A percentile compares a stretch with the other conserved stretches of the same genome.
Evolutionary conservation across 2,329 filamentous ascomycete species (phyloP).

Genomic region (Fusarium sp.): DNA sequence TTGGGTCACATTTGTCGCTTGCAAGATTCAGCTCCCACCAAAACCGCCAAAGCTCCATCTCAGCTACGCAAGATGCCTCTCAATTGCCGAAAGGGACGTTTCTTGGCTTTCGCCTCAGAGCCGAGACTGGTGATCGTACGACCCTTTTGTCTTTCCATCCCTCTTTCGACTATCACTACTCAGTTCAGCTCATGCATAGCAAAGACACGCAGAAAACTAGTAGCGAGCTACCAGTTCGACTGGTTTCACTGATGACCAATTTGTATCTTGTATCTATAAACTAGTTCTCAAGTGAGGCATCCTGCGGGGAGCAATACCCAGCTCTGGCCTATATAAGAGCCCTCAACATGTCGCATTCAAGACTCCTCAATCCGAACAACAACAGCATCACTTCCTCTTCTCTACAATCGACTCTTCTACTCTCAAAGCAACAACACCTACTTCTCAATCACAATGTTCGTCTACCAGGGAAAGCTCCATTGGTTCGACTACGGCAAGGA

Average conservation of each 20-base stretch:
- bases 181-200: not conserved
- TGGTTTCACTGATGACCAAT: not conserved
- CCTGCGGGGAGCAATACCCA: not conserved
- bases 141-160: not conserved
- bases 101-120: not conserved
- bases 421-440: not conserved
- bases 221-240: not conserved
- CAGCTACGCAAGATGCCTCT: not conserved
- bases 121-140: not conserved
- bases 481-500: conserved; percentile 28
- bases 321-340: not conserved
- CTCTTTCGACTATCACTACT: not conserved
- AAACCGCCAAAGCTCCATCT: not conserved
- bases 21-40: not conserved
- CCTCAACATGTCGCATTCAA: not conserved
- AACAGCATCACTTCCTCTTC: not conserved
- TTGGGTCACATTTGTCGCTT: not conserved
- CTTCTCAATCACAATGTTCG: conserved; percentile 17
- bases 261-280: not conserved
- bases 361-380: not conserved
- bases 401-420: not conserved
- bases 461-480: conserved; percentile 35
- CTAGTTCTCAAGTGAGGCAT: not conserved
- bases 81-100: not conserved
- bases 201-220: not conserved